These are phyloP conservation scores for Teratosphaeria gauchensis DNA, from an alignment of 2,329 filamentous ascomycete species.

Conservation along the genomic window DNA sequence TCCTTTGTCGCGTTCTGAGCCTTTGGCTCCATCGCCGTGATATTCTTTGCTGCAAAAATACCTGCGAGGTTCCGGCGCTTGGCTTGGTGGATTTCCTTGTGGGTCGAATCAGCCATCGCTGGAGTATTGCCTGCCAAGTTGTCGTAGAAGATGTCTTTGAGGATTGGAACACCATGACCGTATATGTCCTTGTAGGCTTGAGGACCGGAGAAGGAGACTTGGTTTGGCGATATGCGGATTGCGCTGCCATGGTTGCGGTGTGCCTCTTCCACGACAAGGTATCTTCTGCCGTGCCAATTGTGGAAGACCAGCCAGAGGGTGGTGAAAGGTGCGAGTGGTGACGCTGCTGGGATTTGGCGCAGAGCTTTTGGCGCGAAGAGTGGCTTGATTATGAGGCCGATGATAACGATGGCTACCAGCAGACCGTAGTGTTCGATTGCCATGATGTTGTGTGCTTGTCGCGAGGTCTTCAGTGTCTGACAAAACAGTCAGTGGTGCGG, in stretches of 20 bases:
- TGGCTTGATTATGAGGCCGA: background rate
- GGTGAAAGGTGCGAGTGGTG: constrained; percentile 35
- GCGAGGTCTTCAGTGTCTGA: background rate
- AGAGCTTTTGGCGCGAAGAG: constrained; percentile 32
- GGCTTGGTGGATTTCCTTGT: constrained; percentile 29
- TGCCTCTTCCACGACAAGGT: constrained; percentile 24
- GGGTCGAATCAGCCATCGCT: constrained; percentile 30
- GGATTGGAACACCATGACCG: constrained; percentile 27
- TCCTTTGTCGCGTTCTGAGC: constrained; percentile 28
- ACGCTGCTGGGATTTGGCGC: constrained; percentile 38
- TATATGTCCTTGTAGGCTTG: constrained; percentile 34
- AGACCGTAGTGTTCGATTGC: background rate
- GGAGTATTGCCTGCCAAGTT: constrained; percentile 23
- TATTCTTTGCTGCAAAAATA: constrained; percentile 32
- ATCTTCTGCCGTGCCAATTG: constrained; percentile 34
- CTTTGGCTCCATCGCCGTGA: constrained; percentile 33
- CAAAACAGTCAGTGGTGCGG: background rate
- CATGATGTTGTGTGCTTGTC: background rate
- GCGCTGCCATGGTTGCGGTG: constrained; percentile 36
- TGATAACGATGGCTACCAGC: background rate
- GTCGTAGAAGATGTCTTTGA: constrained; percentile 28
- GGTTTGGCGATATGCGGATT: constrained; percentile 38
- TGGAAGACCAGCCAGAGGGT: background rate
- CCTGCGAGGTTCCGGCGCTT: constrained; percentile 31
- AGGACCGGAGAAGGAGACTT: constrained; percentile 33